Evolutionary conservation across 805 yeast species (phyloP), one percentile per base, ranked within the genome.

Genomic region (Saccharomyces jurei): DNA sequence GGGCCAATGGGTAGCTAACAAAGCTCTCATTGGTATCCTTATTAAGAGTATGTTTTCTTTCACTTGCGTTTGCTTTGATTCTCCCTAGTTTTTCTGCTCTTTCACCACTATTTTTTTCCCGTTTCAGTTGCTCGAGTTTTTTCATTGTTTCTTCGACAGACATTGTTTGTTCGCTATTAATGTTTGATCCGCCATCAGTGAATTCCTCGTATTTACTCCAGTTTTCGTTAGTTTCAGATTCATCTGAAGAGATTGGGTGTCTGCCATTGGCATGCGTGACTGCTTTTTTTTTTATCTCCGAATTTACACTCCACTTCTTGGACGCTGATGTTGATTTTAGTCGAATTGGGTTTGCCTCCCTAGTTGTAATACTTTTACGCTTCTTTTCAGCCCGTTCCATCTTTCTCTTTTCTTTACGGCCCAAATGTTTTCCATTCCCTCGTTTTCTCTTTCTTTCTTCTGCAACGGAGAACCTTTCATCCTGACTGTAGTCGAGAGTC

Each of bases 121-220:
- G 73, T 60, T 74, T 79, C 52, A 72, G 57, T 32, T 74, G 74
- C 64, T 69, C 75, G 53, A 78, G 62, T 3, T 77, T 73, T 2
- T 71, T 76, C 74, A 74, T 73, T 1, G 78, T 78, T 48, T 75
- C 78, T 50, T 70, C 77, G 1, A 68, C 75, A 11, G 72, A 69
- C 59, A 70, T 70, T 6, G 69, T 69, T 48, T 63, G 68, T 28
- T 64, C 61, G 4, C 66, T 72, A 6, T 62, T 62, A 25, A 69
- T 61, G 46, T 71, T 53, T 9, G 50, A 50, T 13, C 41, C 50
- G 27, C 44, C 49, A 17, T 32, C 31, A 6, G 48, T 46, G 4
- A 46, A 47, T 22, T 48, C 53, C 4, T 51, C 50, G n/a, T 51
- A 47, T 2, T 49, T 49, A 9, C 69, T 25, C 22, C 10, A 21